A percentile compares a stretch with the other conserved stretches of the same genome.
Conservation (phyloP, 2,329 filamentous ascomycete species). For the Colletotrichum zoysiae region DNA sequence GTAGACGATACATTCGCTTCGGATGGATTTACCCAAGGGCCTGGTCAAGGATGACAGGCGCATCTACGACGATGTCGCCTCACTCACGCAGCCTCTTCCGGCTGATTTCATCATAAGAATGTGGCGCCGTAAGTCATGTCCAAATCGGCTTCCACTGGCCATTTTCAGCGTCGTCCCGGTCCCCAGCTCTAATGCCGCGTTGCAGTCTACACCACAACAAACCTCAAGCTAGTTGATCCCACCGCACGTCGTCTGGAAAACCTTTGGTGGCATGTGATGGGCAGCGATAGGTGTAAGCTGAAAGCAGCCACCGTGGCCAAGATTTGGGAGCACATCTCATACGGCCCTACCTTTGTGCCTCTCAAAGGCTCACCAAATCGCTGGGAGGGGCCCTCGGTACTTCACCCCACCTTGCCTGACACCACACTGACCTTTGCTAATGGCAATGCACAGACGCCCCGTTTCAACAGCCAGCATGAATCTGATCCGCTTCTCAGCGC, state of each 20-base stretch:
- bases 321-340: constrained; percentile 69
- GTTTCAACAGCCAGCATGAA: constrained; percentile 40
- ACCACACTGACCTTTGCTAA: constrained; percentile 25
- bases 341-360: constrained; percentile 68
- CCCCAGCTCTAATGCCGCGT: constrained; percentile 14
- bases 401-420: constrained; percentile 26
- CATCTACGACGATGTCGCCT: constrained; percentile 40
- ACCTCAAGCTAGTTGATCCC: constrained; percentile 70
- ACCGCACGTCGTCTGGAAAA: constrained; percentile 73
- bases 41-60: constrained; percentile 43
- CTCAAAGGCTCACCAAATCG: constrained; percentile 65
- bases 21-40: constrained; percentile 43
- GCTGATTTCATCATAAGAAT: constrained; percentile 41
- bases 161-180: not conserved
- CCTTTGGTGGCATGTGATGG: constrained; percentile 76
- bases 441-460: constrained; percentile 39
- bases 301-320: constrained; percentile 66
- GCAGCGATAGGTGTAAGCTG: constrained; percentile 66
- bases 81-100: constrained; percentile 38
- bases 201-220: constrained; percentile 71
- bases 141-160: not conserved
- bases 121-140: constrained; percentile 40
- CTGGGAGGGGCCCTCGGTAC: constrained; percentile 65
- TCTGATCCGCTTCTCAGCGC: constrained; percentile 35
- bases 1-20: constrained; percentile 33